Evolutionary conservation across 31 red algal species (phyloP).

Genomic region (Asparagopsis taxiformis): DNA sequence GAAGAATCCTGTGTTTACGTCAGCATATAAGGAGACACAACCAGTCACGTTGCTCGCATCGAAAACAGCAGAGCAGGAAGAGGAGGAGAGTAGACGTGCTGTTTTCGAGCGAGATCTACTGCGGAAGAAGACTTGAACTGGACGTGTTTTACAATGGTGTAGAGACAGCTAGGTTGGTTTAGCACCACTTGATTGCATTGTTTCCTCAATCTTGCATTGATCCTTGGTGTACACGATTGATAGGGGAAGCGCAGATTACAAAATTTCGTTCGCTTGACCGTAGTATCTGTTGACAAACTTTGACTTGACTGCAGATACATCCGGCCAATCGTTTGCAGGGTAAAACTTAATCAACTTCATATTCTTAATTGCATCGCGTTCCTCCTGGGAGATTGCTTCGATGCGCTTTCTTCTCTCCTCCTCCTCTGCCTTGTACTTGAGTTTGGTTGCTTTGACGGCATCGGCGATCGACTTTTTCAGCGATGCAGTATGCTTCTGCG

Average conservation of each 20-base stretch:
- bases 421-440: conserved; percentile 64
- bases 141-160: background rate
- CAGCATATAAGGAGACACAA: conserved; percentile 53
- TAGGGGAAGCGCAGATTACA: conserved; percentile 1
- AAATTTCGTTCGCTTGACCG: conserved; percentile 78
- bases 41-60: conserved; percentile 44
- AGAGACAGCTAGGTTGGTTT: background rate
- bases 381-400: conserved; percentile 67
- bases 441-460: conserved; percentile 70
- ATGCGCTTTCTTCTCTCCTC: conserved; percentile 52
- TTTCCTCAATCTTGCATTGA: too few species aligned
- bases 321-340: conserved; percentile 82
- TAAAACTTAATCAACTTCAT: conserved; percentile 96
- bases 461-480: conserved; percentile 68
- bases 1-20: conserved; percentile 53
- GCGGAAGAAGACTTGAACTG: conserved; percentile 5
- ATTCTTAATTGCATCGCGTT: conserved; percentile 76
- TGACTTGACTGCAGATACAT: conserved; percentile 84
- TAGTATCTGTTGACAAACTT: conserved; percentile 95
- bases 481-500: conserved; percentile 26
- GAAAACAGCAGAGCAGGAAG: conserved; percentile 79
- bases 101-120: conserved; percentile 61
- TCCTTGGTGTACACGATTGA: too few species aligned
- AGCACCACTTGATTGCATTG: background rate
- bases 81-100: conserved; percentile 51